These are phyloP conservation scores for Candida sithepensis DNA, from an alignment of 805 yeast species.

Conservation along the genomic window DNA sequence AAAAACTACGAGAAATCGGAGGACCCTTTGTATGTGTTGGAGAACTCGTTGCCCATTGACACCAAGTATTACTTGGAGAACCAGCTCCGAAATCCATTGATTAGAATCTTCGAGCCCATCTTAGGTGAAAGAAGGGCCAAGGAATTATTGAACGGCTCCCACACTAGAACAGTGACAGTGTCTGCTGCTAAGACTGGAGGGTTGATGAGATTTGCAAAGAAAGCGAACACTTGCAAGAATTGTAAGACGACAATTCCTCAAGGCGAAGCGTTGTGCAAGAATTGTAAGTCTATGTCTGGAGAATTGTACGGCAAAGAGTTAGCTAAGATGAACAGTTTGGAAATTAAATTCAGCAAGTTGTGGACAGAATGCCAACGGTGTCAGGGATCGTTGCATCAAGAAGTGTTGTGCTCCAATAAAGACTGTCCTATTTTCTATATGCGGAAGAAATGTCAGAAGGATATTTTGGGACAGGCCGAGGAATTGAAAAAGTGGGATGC, in stretches of 20 bases:
- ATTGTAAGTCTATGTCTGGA: slow-evolving; percentile 72
- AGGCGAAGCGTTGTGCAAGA: slow-evolving; percentile 57
- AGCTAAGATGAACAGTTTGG: slow-evolving; percentile 74
- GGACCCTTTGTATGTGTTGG: slow-evolving; percentile 91
- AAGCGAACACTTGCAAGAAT: slow-evolving; percentile 82
- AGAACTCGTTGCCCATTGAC: slow-evolving; percentile 89
- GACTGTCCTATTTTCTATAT: slow-evolving; percentile 98
- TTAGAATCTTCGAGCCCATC: slow-evolving; percentile 92
- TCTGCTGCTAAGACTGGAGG: slow-evolving; percentile 82
- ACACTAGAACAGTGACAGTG: slow-evolving; percentile 72
- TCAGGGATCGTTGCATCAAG: slow-evolving; percentile 94
- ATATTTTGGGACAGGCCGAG: slow-evolving; percentile 49
- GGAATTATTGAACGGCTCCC: slow-evolving; percentile 77
- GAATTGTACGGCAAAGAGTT: slow-evolving; percentile 78
- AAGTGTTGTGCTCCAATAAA: slow-evolving; percentile 89
- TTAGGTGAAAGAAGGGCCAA: slow-evolving; percentile 82
- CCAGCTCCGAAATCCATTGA: slow-evolving; percentile 86
- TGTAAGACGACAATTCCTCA: slow-evolving; percentile 77
- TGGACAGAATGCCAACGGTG: slow-evolving; percentile 99
- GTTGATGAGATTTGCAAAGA: slow-evolving; percentile 81
- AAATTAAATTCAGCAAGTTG: slow-evolving; percentile 75
- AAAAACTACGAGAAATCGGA: slow-evolving; percentile 95
- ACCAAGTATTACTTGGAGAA: slow-evolving; percentile 91
- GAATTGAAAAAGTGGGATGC: slow-evolving; percentile 68
- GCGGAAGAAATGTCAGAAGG: slow-evolving; percentile 86